phyloP scores from a whole-genome alignment of 495 filamentous ascomycete genomes.

The Apiosordaria backusii region DNA sequence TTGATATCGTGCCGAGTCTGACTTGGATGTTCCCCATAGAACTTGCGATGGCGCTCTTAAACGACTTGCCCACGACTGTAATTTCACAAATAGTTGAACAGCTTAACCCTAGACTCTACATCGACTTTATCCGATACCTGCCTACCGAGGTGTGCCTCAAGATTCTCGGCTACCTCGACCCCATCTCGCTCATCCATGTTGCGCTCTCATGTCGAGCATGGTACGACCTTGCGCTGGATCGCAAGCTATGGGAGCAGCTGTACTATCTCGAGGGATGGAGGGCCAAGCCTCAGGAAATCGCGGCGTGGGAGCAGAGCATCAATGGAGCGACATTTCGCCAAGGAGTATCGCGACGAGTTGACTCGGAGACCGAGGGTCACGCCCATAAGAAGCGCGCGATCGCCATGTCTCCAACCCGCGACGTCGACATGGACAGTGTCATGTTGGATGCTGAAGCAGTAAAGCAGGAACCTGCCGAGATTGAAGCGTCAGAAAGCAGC shows the following conservation, averaged over 20 bases:
- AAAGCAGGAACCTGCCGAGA: conserved; percentile 29
- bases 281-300: conserved; percentile 62
- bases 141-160: conserved; percentile 86
- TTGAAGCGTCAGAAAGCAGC: conserved; percentile 30
- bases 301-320: conserved; percentile 60
- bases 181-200: conserved; percentile 69
- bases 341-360: conserved; percentile 29
- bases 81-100: conserved; percentile 73
- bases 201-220: conserved; percentile 76
- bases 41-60: conserved; percentile 62
- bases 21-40: conserved; percentile 35
- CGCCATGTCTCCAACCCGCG: conserved; percentile 27
- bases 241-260: conserved; percentile 77
- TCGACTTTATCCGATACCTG: conserved; percentile 82
- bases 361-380: conserved; percentile 39
- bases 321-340: conserved; percentile 31
- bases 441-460: conserved; percentile 39
- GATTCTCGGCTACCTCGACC: conserved; percentile 80
- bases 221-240: conserved; percentile 76
- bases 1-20: background rate
- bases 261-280: conserved; percentile 85
- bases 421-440: conserved; percentile 47
- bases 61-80: conserved; percentile 68
- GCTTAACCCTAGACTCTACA: conserved; percentile 75
- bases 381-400: conserved; percentile 47